phyloP scores from a whole-genome alignment of 768 basidiomycete genomes.

The Kwoniella shandongensis region DNA sequence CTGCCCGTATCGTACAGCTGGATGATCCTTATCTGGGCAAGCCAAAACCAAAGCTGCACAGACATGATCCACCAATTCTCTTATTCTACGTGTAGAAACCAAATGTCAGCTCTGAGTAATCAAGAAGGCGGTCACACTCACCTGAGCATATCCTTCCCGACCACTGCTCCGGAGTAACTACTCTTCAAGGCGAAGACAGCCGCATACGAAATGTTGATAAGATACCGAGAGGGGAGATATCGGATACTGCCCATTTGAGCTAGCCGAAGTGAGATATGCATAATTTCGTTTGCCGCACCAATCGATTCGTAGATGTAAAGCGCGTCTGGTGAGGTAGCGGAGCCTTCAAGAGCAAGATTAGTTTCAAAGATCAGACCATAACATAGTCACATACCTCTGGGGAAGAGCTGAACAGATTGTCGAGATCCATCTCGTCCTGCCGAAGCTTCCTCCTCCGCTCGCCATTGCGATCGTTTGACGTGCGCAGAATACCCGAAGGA shows the following conservation, averaged over 20 bases:
- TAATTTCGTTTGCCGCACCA: constrained; percentile 44
- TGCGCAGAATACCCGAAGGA: constrained; percentile 46
- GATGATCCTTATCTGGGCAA: constrained; percentile 45
- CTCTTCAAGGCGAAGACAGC: constrained; percentile 49
- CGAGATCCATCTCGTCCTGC: constrained; percentile 11
- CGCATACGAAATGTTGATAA: constrained; percentile 48
- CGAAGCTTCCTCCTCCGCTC: constrained; percentile 31
- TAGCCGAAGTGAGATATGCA: constrained; percentile 40
- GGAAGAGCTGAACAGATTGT: constrained; percentile 37
- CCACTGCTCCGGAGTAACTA: constrained; percentile 47
- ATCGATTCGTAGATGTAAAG: constrained; percentile 51
- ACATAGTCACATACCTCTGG: constrained; percentile 35
- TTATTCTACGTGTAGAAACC: constrained; percentile 32
- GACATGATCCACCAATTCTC: constrained; percentile 42
- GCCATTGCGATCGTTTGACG: constrained; percentile 35
- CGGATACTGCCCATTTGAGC: constrained; percentile 39
- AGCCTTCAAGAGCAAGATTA: constrained; percentile 15
- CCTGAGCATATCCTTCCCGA: constrained; percentile 33
- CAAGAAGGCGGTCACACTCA: constrained; percentile 16
- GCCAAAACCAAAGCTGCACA: constrained; percentile 43
- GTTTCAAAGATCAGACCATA: neutral
- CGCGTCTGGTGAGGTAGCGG: constrained; percentile 39
- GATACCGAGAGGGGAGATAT: constrained; percentile 45
- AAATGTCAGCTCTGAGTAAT: constrained; percentile 1
- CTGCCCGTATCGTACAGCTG: constrained; percentile 44